Conservation (phyloP, 129 eudicot species). For the Smallanthus sonchifolius region DNA sequence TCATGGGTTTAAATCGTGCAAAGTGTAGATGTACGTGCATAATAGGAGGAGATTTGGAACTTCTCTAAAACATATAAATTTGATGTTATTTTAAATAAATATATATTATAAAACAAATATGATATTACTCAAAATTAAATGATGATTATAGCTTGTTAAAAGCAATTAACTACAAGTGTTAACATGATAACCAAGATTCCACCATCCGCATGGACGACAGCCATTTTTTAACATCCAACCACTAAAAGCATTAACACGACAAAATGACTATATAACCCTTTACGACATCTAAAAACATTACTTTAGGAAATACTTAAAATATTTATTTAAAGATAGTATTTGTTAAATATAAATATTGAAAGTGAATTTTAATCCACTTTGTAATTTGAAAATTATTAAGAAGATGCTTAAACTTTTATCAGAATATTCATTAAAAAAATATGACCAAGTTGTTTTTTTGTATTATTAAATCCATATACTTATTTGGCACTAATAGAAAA, state of each 20-base stretch:
- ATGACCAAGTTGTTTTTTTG: not conserved
- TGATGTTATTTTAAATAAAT: no score
- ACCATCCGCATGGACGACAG: slow-evolving; percentile 3
- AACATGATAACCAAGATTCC: slow-evolving; percentile 2
- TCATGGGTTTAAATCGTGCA: no score
- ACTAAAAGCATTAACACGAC: slow-evolving; percentile 6
- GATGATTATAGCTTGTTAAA: not conserved
- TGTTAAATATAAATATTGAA: not conserved
- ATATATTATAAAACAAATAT: not conserved
- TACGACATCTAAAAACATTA: not conserved
- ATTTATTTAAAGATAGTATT: not conserved
- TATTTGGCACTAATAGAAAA: not conserved
- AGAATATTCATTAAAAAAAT: no score
- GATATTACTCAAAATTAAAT: not conserved
- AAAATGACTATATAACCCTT: not conserved
- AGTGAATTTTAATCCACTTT: not conserved
- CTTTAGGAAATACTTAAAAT: not conserved
- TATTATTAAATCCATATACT: no score
- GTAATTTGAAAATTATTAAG: not conserved
- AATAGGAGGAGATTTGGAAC: no score
- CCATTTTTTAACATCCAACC: not conserved
- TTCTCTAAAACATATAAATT: not conserved
- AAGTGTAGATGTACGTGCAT: no score
- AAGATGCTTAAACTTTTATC: not conserved
- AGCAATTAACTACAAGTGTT: not conserved